A percentile compares a stretch with the other conserved stretches of the same genome.
phyloP scores from a whole-genome alignment of 2,329 filamentous ascomycete genomes.

The Arthroderma sp. region DNA sequence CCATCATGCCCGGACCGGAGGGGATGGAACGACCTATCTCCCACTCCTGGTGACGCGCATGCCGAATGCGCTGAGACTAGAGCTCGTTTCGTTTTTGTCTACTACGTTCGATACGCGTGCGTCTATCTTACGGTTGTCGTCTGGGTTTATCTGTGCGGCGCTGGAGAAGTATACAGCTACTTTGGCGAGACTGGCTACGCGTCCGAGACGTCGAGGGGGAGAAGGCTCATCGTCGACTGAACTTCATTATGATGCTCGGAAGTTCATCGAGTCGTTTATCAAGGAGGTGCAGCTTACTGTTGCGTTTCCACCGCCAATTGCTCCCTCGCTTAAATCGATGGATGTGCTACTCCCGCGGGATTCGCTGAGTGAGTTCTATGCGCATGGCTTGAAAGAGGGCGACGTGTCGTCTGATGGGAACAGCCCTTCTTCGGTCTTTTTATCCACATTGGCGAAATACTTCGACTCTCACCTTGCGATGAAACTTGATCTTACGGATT shows the following conservation, averaged over 20 bases:
- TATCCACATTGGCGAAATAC: slow-evolving; percentile 22
- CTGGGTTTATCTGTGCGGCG: slow-evolving; percentile 31
- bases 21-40: slow-evolving; percentile 31
- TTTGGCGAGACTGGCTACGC: not conserved
- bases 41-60: slow-evolving; percentile 40
- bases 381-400: slow-evolving; percentile 9
- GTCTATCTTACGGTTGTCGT: slow-evolving; percentile 31
- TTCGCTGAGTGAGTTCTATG: slow-evolving; percentile 15
- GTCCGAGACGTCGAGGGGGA: not conserved
- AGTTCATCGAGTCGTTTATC: slow-evolving; percentile 19
- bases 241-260: slow-evolving; percentile 3
- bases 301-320: slow-evolving; percentile 23
- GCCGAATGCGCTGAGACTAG: slow-evolving; percentile 36
- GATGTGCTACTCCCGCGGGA: slow-evolving; percentile 23
- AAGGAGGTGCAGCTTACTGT: slow-evolving; percentile 29
- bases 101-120: slow-evolving; percentile 39
- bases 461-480: slow-evolving; percentile 28
- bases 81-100: slow-evolving; percentile 36
- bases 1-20: not conserved
- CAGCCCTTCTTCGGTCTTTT: slow-evolving; percentile 12
- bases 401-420: slow-evolving; percentile 1
- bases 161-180: slow-evolving; percentile 28
- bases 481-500: slow-evolving; percentile 20
- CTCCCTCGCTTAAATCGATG: slow-evolving; percentile 22
- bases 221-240: not conserved